Percentiles rank a stretch among this genome's conserved stretches.
Conservation (phyloP, 1,139 yeast species). For the Lodderomyces orthopsilosis region DNA sequence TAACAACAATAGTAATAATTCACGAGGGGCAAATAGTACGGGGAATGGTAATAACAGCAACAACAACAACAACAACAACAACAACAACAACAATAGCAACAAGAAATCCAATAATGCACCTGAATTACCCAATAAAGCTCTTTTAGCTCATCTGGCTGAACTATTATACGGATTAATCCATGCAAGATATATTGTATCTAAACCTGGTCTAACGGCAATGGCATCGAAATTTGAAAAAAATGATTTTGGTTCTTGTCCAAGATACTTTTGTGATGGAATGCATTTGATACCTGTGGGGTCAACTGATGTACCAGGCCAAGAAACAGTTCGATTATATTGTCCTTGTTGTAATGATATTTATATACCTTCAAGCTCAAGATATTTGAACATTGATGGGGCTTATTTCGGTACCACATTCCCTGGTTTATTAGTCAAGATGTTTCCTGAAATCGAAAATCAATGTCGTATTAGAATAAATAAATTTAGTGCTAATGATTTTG, state of each 20-base stretch:
- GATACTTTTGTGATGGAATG: conserved; percentile 90
- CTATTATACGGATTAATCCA: conserved; percentile 90
- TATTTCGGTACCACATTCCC: conserved; percentile 96
- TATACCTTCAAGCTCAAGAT: conserved; percentile 80
- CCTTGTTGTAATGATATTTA: conserved; percentile 93
- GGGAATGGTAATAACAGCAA: neutral
- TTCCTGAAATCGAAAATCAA: conserved; percentile 69
- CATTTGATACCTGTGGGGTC: conserved; percentile 90
- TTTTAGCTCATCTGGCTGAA: conserved; percentile 88
- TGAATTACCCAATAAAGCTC: conserved; percentile 65
- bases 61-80: too few relatives aligned
- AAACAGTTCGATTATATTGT: conserved; percentile 87
- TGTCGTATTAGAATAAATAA: conserved; percentile 49
- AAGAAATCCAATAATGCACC: conserved; percentile 14
- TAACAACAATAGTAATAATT: conserved; percentile 3
- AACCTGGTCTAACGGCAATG: conserved; percentile 90
- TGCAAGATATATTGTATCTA: conserved; percentile 84
- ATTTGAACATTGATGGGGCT: conserved; percentile 89
- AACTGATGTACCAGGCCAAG: conserved; percentile 86
- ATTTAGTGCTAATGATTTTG: conserved; percentile 54
- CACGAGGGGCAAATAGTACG: conserved; percentile 9
- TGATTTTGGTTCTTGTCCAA: conserved; percentile 90
- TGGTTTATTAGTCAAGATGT: conserved; percentile 85
- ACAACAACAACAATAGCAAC: conserved; percentile 1
- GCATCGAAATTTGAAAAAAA: conserved; percentile 91